phyloP scores from a whole-genome alignment of 2,329 filamentous ascomycete genomes.

The Talaromyces sp. region DNA sequence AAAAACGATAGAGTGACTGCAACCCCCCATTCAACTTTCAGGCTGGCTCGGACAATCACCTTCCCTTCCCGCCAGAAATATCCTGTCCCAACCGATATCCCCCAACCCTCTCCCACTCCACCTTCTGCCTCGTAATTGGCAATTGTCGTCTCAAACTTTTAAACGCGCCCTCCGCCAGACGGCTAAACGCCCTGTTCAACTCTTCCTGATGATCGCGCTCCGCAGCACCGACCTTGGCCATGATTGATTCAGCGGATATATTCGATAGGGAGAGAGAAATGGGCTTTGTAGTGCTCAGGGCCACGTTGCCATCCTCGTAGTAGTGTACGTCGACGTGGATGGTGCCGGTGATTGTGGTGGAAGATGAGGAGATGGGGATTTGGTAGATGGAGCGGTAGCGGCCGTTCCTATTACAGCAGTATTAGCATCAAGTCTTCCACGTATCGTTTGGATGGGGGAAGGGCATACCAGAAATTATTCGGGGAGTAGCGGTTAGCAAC shows the following conservation, averaged over 20 bases:
- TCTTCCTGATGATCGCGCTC: constrained; percentile 98
- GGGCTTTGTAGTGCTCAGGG: constrained; percentile 83
- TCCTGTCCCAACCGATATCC: constrained; percentile 84
- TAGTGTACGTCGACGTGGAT: constrained; percentile 97
- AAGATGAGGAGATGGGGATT: constrained; percentile 63
- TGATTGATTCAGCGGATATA: constrained; percentile 66
- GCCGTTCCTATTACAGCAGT: constrained; percentile 67
- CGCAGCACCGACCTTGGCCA: constrained; percentile 71
- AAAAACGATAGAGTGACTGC: neutral
- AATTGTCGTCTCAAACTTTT: constrained; percentile 89
- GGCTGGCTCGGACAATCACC: constrained; percentile 19
- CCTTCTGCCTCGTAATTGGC: constrained; percentile 95
- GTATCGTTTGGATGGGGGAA: too few relatives aligned
- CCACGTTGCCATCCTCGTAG: constrained; percentile 98
- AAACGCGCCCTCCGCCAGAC: constrained; percentile 89
- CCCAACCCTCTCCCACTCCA: constrained; percentile 98
- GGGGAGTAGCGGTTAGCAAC: constrained; percentile 97
- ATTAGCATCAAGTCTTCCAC: neutral
- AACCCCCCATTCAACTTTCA: neutral
- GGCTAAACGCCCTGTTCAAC: constrained; percentile 84
- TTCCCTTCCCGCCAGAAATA: constrained; percentile 65
- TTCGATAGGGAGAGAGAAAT: constrained; percentile 62
- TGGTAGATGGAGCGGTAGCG: constrained; percentile 91
- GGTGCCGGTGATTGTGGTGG: constrained; percentile 66
- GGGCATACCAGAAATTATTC: constrained; percentile 84